Base-by-base conservation (phyloP, 805 yeast species). In the Candida pseudoglaebosa region DNA sequence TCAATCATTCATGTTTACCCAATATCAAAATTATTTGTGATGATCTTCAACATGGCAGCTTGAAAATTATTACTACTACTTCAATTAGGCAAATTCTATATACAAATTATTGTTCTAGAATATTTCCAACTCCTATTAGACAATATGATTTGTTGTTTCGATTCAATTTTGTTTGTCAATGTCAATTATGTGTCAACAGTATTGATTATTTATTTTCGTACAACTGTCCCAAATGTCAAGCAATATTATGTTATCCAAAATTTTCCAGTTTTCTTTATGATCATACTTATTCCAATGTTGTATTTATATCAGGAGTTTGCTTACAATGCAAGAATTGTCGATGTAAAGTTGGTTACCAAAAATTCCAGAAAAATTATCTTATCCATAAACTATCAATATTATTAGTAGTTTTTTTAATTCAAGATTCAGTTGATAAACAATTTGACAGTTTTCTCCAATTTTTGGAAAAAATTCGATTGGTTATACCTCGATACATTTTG, bases 111-210 rank as follows among this genome's bases (percentile, higher is more conserved):
- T 47, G 53, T 28, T 45, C 53, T 3, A 41, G 45, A 3, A 36
- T 44, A 5, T 13, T 49, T 9, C 69, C 70, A 2, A 49, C 33
- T 13, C 48, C 34, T 17, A 16, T 53, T 21, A 41, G 69, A 36
- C 45, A 49, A 20, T 22, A 32, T 15, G 47, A 45, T 8, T 39
- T 64, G 17, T 24, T 20, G 22, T 34, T 37, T 5, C 50, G 59
- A 24, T 64, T 53, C 40, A 57, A 50, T 35, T 64, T 65, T 36
- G 24, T 42, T 1, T 65, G 70, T 41, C 14, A 42, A n/a, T 64
- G 71, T 39, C 7, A 22, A 3, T 21, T 38, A 14, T 64, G 71
- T 39, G 5, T 18, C 5, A 10, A 32, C 7, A 36, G 37, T 5
- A 38, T 37, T 29, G 69, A 64, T 39, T 22, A 29, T 12, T 49